phyloP scores from a whole-genome alignment of 768 basidiomycete species.

The Leucogyrophana mollusca region DNA sequence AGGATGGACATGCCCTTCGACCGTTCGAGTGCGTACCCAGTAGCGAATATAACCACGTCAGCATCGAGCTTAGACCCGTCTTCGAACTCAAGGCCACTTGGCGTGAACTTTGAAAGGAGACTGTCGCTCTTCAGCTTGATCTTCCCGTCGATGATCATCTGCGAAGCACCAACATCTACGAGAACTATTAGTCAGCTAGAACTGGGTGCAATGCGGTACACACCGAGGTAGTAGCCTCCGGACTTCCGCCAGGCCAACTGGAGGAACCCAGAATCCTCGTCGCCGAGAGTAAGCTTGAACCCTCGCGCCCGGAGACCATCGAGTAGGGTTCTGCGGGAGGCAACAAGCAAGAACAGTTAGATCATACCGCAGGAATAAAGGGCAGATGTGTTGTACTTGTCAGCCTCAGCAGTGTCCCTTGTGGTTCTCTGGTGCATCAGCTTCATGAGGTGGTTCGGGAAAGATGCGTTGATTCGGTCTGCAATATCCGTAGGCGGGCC shows the following conservation, averaged over 20 bases:
- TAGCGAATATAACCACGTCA: constrained; percentile 61
- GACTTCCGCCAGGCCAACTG: constrained; percentile 43
- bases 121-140: no score
- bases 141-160: constrained; percentile 62
- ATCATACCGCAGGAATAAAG: no score
- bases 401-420: constrained; percentile 44
- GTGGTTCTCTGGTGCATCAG: constrained; percentile 30
- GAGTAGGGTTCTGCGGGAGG: constrained; percentile 39
- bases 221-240: constrained; percentile 64
- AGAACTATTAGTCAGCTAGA: neutral
- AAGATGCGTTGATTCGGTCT: constrained; percentile 45
- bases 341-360: neutral
- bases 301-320: constrained; percentile 51
- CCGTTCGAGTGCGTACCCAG: constrained; percentile 54
- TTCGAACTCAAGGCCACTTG: constrained; percentile 43
- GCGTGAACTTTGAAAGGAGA: constrained; percentile 50
- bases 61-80: constrained; percentile 44
- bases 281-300: constrained; percentile 49
- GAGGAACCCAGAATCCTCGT: constrained; percentile 43
- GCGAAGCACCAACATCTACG: constrained; percentile 55
- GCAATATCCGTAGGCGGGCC: constrained; percentile 42
- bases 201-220: neutral
- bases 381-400: constrained; percentile 39
- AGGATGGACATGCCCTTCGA: constrained; percentile 5
- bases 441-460: constrained; percentile 29